Evolutionary conservation across 1,139 yeast genomes (phyloP).

Genomic region (Pneumocystis carinii): DNA sequence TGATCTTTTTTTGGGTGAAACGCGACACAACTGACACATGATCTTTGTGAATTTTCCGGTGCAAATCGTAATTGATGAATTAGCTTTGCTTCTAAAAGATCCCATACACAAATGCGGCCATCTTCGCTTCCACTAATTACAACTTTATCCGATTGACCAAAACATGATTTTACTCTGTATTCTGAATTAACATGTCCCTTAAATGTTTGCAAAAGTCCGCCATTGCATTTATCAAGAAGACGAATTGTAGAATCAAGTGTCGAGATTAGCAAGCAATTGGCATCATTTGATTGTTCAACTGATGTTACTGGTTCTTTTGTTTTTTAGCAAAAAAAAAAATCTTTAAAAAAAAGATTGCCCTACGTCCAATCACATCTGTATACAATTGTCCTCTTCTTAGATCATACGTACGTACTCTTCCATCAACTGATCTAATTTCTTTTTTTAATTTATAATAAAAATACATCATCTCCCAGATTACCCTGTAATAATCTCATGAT

Average conservation of each 20-base stretch:
- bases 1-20: slow-evolving; percentile 14
- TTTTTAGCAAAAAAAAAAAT: neutral
- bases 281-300: slow-evolving; percentile 15
- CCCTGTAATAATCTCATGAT: slow-evolving; percentile 22
- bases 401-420: slow-evolving; percentile 24
- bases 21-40: slow-evolving; percentile 14
- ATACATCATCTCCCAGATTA: slow-evolving; percentile 1
- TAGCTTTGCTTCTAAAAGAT: slow-evolving; percentile 47
- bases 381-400: slow-evolving; percentile 22
- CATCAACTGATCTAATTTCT: slow-evolving; percentile 22
- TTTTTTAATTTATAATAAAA: neutral
- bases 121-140: slow-evolving; percentile 79
- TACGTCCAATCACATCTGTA: slow-evolving; percentile 20
- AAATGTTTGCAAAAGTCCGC: slow-evolving; percentile 19
- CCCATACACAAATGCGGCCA: slow-evolving; percentile 81
- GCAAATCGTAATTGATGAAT: slow-evolving; percentile 13
- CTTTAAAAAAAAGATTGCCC: slow-evolving; percentile 1
- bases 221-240: slow-evolving; percentile 20
- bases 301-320: slow-evolving; percentile 21
- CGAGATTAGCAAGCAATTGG: slow-evolving; percentile 19
- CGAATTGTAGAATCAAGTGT: slow-evolving; percentile 20
- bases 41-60: neutral
- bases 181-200: slow-evolving; percentile 21
- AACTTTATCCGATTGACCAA: slow-evolving; percentile 43
- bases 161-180: slow-evolving; percentile 18